A percentile compares a stretch with the other conserved stretches of the same genome.
Evolutionary conservation across 345 rosid genomes (phyloP).

Genomic region (Aegle marmelos): DNA sequence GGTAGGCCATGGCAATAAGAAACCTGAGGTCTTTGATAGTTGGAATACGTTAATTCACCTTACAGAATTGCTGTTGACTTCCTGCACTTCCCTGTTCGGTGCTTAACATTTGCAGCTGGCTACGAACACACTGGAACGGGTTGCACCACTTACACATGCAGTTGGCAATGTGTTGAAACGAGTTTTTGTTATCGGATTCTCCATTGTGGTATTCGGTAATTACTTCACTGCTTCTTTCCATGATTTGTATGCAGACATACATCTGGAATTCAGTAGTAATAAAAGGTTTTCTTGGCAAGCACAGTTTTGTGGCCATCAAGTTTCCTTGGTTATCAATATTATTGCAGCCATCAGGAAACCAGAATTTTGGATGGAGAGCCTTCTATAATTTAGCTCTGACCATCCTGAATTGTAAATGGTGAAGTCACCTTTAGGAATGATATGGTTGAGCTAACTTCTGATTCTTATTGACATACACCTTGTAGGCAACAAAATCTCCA

Average conservation of each 20-base stretch:
- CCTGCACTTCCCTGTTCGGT: background rate
- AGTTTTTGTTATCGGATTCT: conserved; percentile 53
- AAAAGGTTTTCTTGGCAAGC: background rate
- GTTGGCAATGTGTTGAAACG: conserved; percentile 52
- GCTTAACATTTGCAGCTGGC: conserved; percentile 39
- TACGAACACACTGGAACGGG: conserved; percentile 49
- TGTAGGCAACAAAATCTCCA: conserved; percentile 49
- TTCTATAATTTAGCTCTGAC: background rate
- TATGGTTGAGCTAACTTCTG: background rate
- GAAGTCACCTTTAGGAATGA: background rate
- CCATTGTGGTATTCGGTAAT: conserved; percentile 46
- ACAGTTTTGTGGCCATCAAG: background rate
- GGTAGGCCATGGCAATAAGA: conserved; percentile 14
- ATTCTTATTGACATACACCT: background rate
- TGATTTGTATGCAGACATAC: background rate
- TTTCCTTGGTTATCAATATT: too few species aligned
- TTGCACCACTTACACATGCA: conserved; percentile 55
- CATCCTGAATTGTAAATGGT: background rate
- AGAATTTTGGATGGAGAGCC: background rate
- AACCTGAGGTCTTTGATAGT: background rate
- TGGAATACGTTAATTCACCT: background rate
- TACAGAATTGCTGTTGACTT: background rate
- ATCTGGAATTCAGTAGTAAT: background rate
- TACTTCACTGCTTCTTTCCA: background rate
- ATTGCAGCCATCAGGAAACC: background rate